Base-by-base conservation (phyloP, 2,329 filamentous ascomycete genomes). In the Aspergillus fumigatus region DNA sequence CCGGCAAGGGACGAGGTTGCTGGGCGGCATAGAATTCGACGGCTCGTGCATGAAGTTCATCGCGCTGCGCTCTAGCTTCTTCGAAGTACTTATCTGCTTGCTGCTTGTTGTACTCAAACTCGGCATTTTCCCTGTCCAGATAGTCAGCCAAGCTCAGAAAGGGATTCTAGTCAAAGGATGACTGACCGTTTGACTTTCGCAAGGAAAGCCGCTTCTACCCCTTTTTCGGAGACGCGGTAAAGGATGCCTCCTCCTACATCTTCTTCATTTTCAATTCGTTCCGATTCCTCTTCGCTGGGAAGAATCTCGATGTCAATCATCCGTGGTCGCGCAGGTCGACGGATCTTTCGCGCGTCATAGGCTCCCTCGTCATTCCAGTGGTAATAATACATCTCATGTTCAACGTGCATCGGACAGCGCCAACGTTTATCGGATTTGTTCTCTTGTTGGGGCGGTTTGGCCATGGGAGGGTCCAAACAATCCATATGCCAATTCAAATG, bases 401-500 rank as follows among this genome's bases (percentile, higher is more conserved):
- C 90, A 45, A 88, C 80, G 70, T 99, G 94, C 61, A 89, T 86
- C 51, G 93, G 93, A 70, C 94, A 99, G 73, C 86, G 88, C 90
- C 92, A 99, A 54, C 86, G 80, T 51, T 79, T 79, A 62, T 79
- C 79, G 51, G 66, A 81, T 70, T 62, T 70, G 55, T 60, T 61
- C 48, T 70, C 72, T 57, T 78, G 76, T 53, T 86, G 82, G 10
- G 92, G 92, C 41, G 91, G 89, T 54, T 89, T 85, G 35, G 92
- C 86, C 68, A 92, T 77, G 35, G 93, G 92, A 27, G 91, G 90
- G 69, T 95, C 87, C 17, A 96, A 79, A 74, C 94, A 99, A 73
- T 97, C 93, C 52, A 96, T 80, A 76, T 99, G 94, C 89, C 92
- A 99, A 68, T 87, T 83, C 35, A 90, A 82, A 11, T 84, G 80